These are phyloP conservation scores for Sisymbrium altissimum DNA, from an alignment of 345 rosid genomes.

Conservation along the genomic window DNA sequence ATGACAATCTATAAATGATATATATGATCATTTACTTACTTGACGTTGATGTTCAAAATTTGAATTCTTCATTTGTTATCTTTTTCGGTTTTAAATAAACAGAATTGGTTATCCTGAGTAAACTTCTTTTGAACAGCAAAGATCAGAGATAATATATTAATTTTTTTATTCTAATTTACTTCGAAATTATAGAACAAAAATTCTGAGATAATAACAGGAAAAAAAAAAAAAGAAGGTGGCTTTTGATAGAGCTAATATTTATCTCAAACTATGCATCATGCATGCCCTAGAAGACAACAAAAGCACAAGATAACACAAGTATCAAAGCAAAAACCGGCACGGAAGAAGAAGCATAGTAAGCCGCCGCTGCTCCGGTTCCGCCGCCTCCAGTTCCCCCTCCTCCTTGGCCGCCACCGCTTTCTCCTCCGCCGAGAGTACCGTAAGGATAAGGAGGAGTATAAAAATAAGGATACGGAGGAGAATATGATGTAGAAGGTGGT, in stretches of 20 bases:
- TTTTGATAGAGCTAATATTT: neutral
- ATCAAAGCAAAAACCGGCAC: slow-evolving; percentile 7
- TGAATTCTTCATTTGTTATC: neutral
- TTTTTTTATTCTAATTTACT: slow-evolving; percentile 15
- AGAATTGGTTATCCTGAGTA: neutral
- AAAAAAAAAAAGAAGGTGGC: neutral
- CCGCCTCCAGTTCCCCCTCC: slow-evolving; percentile 16
- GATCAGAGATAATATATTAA: neutral
- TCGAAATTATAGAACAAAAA: neutral
- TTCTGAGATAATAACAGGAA: neutral
- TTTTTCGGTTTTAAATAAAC: neutral
- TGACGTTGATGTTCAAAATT: neutral
- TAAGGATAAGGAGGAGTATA: slow-evolving; percentile 34
- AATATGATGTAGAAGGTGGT: slow-evolving; percentile 21
- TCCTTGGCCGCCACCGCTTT: slow-evolving; percentile 7
- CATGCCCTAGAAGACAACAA: slow-evolving; percentile 17
- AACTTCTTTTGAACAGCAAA: neutral
- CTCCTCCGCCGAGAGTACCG: slow-evolving; percentile 28
- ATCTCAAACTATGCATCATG: slow-evolving; percentile 1
- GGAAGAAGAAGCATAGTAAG: neutral
- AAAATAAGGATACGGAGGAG: slow-evolving; percentile 35
- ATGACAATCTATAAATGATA: neutral
- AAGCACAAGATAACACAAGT: slow-evolving; percentile 3
- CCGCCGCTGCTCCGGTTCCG: slow-evolving; percentile 1
- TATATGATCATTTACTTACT: neutral